Evolutionary conservation across 148 eudicot species (phyloP).

Genomic region (Pouteria glomerata): DNA sequence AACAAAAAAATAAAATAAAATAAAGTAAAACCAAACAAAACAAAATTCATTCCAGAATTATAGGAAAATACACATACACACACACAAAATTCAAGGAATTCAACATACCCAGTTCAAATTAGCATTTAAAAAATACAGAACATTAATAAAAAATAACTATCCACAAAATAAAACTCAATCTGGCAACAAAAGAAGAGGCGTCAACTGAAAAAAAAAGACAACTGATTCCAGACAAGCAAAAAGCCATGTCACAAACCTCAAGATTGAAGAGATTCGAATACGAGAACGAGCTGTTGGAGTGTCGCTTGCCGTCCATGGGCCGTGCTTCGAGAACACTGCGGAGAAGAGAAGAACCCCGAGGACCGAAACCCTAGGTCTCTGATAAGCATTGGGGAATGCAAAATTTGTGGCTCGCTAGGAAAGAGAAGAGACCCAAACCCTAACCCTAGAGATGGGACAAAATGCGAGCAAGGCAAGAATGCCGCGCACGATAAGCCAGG

Average conservation of each 20-base stretch:
- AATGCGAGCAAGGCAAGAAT: constrained; percentile 10
- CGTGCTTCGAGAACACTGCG: constrained; percentile 1
- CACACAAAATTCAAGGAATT: not conserved
- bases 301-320: constrained; percentile 40
- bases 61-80: constrained; percentile 7
- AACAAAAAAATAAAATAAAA: not conserved
- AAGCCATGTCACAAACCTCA: constrained; percentile 47
- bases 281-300: constrained; percentile 21
- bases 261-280: constrained; percentile 81
- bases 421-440: constrained; percentile 13
- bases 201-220: not conserved
- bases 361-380: constrained; percentile 13
- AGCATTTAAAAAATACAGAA: not conserved
- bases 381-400: constrained; percentile 19
- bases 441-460: constrained; percentile 48
- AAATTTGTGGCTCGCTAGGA: not conserved
- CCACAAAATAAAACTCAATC: not conserved
- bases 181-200: too few species aligned
- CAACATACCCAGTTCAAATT: constrained; percentile 8
- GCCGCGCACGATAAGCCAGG: constrained; percentile 41
- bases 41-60: constrained; percentile 9
- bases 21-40: not conserved
- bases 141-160: not conserved
- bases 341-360: constrained; percentile 7
- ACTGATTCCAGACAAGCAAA: constrained; percentile 3